phyloP scores from a whole-genome alignment of 2,329 filamentous ascomycete species.

The Coleophoma cylindrospora region DNA sequence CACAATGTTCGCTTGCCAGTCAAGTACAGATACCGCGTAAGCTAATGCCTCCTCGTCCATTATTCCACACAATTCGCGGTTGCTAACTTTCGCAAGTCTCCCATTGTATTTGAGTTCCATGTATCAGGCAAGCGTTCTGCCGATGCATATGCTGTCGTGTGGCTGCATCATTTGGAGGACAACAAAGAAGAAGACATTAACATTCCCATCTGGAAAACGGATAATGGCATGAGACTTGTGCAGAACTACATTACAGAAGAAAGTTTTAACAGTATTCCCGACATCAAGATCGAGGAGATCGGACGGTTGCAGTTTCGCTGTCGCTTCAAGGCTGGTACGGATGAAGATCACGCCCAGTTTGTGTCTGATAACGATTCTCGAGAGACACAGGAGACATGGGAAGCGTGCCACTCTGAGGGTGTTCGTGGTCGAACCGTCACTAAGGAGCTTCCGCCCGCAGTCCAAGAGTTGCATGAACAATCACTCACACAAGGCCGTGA shows the following conservation, averaged over 20 bases:
- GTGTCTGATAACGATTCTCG: slow-evolving; percentile 82
- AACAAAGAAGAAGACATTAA: slow-evolving; percentile 73
- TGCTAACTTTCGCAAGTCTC: slow-evolving; percentile 41
- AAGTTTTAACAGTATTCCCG: slow-evolving; percentile 65
- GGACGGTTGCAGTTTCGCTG: slow-evolving; percentile 77
- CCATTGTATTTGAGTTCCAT: slow-evolving; percentile 84
- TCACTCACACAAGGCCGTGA: slow-evolving; percentile 77
- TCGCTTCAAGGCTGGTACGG: slow-evolving; percentile 84
- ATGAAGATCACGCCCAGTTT: slow-evolving; percentile 78
- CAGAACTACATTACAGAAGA: slow-evolving; percentile 89
- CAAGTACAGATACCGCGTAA: slow-evolving; percentile 72
- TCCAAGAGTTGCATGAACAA: slow-evolving; percentile 75
- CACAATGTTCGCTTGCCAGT: slow-evolving; percentile 70
- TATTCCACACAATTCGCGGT: background rate
- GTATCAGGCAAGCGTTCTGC: slow-evolving; percentile 61
- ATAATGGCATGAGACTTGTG: slow-evolving; percentile 68
- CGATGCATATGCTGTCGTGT: slow-evolving; percentile 74
- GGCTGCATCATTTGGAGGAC: slow-evolving; percentile 82
- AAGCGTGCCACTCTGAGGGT: slow-evolving; percentile 84
- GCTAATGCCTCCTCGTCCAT: no score
- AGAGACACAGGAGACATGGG: slow-evolving; percentile 93
- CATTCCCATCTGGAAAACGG: slow-evolving; percentile 85
- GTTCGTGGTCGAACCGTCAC: slow-evolving; percentile 68
- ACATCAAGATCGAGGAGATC: slow-evolving; percentile 72
- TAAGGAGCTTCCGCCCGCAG: slow-evolving; percentile 65